Conservation (phyloP, 2,329 filamentous ascomycete genomes). For the Fusarium abutilonis region DNA sequence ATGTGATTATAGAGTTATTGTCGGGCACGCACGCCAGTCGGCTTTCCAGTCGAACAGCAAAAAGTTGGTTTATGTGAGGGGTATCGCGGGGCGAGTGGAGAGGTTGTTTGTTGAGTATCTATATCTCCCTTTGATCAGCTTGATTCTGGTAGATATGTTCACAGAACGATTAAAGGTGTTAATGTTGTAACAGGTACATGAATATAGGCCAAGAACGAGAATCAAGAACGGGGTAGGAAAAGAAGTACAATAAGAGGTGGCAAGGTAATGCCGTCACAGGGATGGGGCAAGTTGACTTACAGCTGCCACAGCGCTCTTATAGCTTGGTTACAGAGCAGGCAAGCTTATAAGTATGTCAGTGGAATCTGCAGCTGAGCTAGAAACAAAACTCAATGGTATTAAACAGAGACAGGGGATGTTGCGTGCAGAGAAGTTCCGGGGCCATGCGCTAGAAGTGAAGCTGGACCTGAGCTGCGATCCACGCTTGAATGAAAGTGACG, state of each 20-base stretch:
- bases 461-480: conserved; percentile 41
- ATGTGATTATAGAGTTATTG: conserved; percentile 13
- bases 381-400: conserved; percentile 23
- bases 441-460: conserved; percentile 38
- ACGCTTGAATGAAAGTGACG: conserved; percentile 44
- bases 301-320: conserved; percentile 30
- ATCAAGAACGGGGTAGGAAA: conserved; percentile 1
- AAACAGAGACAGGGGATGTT: conserved; percentile 29
- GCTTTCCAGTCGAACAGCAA: conserved; percentile 70
- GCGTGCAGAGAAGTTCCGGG: conserved; percentile 34
- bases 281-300: conserved; percentile 32
- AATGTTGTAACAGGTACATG: not conserved
- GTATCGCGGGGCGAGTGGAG: conserved; percentile 69
- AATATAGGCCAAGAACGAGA: not conserved
- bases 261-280: conserved; percentile 16
- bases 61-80: conserved; percentile 76
- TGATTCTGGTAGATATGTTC: conserved; percentile 57
- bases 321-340: conserved; percentile 12
- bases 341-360: conserved; percentile 33
- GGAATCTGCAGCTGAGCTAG: conserved; percentile 24
- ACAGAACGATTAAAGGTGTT: not conserved
- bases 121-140: conserved; percentile 70
- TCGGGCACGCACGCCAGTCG: conserved; percentile 59
- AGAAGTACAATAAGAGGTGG: conserved; percentile 8
- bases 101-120: conserved; percentile 68